Conservation (phyloP, 176 grass and related monocot genomes). For the Themeda triandra region DNA sequence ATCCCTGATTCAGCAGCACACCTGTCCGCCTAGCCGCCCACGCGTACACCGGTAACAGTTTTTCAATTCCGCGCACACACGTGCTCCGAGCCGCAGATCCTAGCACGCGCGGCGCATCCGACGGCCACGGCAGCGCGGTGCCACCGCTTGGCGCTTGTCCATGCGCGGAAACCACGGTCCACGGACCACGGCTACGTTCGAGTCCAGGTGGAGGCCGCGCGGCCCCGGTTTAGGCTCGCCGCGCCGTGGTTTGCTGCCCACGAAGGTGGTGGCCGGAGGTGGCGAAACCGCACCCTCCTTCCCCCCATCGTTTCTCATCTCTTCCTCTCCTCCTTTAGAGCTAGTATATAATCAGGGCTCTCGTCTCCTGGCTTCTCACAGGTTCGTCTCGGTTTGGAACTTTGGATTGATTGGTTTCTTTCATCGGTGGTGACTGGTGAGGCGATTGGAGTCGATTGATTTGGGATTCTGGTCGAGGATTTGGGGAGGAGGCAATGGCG, state of each 20-base stretch:
- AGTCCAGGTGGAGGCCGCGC: slow-evolving; percentile 7
- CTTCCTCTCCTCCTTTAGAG: not conserved
- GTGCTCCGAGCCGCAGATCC: not conserved
- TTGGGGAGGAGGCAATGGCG: slow-evolving; percentile 27
- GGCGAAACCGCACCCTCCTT: slow-evolving; percentile 10
- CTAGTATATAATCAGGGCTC: slow-evolving; percentile 10
- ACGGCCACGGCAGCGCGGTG: not conserved
- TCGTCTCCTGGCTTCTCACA: not conserved
- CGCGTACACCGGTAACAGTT: not conserved
- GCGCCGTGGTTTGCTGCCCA: slow-evolving; percentile 37
- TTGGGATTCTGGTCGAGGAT: not conserved
- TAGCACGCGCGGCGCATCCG: not conserved
- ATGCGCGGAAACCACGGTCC: slow-evolving; percentile 17
- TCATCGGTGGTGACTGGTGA: not conserved
- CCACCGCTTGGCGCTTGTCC: not conserved
- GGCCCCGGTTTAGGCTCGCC: slow-evolving; percentile 14
- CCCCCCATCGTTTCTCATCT: not conserved
- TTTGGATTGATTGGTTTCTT: not conserved
- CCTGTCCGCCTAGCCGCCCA: not conserved
- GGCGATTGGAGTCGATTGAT: not conserved
- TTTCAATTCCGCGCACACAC: not conserved
- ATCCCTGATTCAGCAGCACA: not conserved
- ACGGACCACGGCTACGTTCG: not conserved
- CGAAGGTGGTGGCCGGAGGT: not conserved
- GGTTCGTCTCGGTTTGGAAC: not conserved